Base-by-base conservation (phyloP, 805 yeast species). In the Ogataea kodamae region DNA sequence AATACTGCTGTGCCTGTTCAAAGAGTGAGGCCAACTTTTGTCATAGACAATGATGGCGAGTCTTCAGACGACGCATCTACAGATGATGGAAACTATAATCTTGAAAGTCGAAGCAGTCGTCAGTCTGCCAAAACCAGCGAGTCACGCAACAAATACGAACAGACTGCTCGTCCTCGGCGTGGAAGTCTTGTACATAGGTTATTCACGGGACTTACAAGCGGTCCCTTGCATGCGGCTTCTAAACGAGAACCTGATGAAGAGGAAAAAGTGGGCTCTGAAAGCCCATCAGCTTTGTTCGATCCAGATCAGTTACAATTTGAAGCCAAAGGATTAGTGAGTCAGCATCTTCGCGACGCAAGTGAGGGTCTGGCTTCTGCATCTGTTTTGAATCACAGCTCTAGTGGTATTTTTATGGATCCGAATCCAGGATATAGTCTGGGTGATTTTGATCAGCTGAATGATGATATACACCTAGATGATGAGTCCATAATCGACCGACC, bases 241-340 rank as follows among this genome's bases (percentile, higher is more conserved):
- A 52, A 63, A 37, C 59, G 41, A 6, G 67, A 63, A 15, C 67
- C 61, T 33, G 78, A 71, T 46, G 48, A 65, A 48, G 52, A 50
- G 42, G 33, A 51, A 10, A 42, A 57, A 22, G 37, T 52, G 9
- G 55, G 44, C 12, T 50, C 50, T 33, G 53, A 50, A 9, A 35
- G 28, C n/a, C 38, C 38, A 9, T 16, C 29, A 9, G 20, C 19
- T n/a, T 28, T 33, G 1, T 29, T 35, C 13, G 33, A 67, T 28
- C 63, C 67, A 22, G 67, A 60, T 3, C 57, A 62, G 19, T 55
- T 72, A 19, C 64, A 65, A 17, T 62, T 65, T 22, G 80, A 78
- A 42, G 86, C 85, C 1, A 64, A 66, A 33, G 68, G 69, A 18
- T 61, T 79, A 37, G 70, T 79, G 5, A 60, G 66, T 15, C 65